A percentile compares a stretch with the other conserved stretches of the same genome.
These are phyloP conservation scores for Straminergon stramineum DNA, from an alignment of 225 moss, liverwort and hornwort genomes.

Conservation along the genomic window DNA sequence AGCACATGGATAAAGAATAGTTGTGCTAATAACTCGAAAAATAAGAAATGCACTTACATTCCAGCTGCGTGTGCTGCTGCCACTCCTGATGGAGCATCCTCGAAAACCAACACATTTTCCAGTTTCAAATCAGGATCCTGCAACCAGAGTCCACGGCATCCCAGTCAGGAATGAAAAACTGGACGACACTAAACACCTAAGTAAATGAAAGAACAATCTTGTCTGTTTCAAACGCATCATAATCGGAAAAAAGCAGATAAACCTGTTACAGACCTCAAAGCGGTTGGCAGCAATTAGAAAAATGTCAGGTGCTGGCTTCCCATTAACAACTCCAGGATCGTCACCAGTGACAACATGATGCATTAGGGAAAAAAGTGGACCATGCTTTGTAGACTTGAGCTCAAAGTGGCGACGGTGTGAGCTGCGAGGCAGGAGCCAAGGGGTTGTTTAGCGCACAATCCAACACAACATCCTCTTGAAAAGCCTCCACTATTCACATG, in stretches of 20 bases:
- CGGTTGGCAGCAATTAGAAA: slow-evolving; percentile 64
- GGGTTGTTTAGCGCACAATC: slow-evolving; percentile 18
- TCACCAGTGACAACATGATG: slow-evolving; percentile 95
- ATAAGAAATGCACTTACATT: slow-evolving; percentile 52
- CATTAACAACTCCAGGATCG: slow-evolving; percentile 63
- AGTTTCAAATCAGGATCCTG: slow-evolving; percentile 56
- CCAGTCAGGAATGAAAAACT: not conserved
- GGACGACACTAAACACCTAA: not conserved
- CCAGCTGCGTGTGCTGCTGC: slow-evolving; percentile 78
- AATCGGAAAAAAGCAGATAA: not conserved
- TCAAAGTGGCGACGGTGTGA: slow-evolving; percentile 89
- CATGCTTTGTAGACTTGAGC: slow-evolving; percentile 84
- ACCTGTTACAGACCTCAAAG: slow-evolving; percentile 40
- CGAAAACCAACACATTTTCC: slow-evolving; percentile 70
- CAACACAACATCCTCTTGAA: slow-evolving; percentile 6
- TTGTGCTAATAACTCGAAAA: not conserved
- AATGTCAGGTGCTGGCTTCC: slow-evolving; percentile 88
- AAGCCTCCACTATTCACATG: slow-evolving; percentile 14
- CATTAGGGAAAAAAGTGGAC: slow-evolving; percentile 66
- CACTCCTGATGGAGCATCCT: slow-evolving; percentile 91
- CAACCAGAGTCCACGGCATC: slow-evolving; percentile 1
- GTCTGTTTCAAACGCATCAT: not conserved
- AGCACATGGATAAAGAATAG: not conserved
- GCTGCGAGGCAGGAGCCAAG: slow-evolving; percentile 47
- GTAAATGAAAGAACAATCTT: not conserved